Base-by-base conservation (phyloP, 495 filamentous ascomycete genomes). In the Delitschia confertaspora region DNA sequence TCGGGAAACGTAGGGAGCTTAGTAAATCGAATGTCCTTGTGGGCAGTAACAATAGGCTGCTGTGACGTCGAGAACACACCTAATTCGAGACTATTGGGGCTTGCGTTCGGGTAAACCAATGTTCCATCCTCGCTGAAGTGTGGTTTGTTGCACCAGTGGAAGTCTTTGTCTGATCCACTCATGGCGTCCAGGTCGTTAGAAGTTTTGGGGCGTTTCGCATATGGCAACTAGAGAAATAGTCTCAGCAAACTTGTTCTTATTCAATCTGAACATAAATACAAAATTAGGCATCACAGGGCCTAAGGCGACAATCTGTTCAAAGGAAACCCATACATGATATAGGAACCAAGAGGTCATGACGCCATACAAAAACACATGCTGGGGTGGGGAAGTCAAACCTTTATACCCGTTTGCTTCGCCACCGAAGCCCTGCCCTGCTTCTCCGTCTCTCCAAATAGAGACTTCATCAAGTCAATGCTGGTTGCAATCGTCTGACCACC, bases 381-480 rank as follows among this genome's bases (percentile, higher is more conserved):
- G 13, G 38, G 43, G 38, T 57, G 61, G 62, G 60, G 70, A 62
- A 63, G 57, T 80, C 83, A 79, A 75, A 88, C 76, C 83, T 85
- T 71, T 60, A 82, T 74, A 63, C 76, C 69, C 50, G 68, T 71
- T 62, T 58, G 60, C 42, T 66, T 60, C 55, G 67, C 66, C 45
- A 65, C 58, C 53, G n/a, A 20, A 34, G 66, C 67, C 23, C 50
- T 56, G 34, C 67, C 66, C 14, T 60, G 63, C 56, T 65, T 73
- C 7, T 41, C 38, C 21, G 45, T 30, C 5, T 79, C 74, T 37
- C 74, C 76, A 60, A 88, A 93, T 34, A 95, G 59, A 33, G 85
- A 93, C 55, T 93, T 82, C 87, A 93, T 93, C 62, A 95, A 58
- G 65, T 93, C 87, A 58, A 93, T 88, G 53, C 78, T 84, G 16